Base-by-base conservation (phyloP, 1,284 basidiomycete genomes). In the Cystobasidiaceae sp. region DNA sequence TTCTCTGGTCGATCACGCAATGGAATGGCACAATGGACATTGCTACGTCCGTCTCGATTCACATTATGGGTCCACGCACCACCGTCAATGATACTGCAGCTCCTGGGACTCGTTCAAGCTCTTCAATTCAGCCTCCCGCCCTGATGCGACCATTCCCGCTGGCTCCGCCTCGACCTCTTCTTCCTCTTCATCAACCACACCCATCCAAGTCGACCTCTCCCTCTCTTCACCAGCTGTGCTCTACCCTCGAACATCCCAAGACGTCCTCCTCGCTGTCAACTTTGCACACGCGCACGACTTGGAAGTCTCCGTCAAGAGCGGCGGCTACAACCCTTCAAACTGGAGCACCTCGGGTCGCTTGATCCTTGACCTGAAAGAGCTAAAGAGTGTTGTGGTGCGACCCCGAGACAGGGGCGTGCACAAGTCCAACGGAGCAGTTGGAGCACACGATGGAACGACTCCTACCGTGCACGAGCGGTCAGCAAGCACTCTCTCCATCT, bases 271-370 rank as follows among this genome's bases (percentile, higher is more conserved):
- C 13, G 48, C 41, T n/a, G 32, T 64, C 4, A 44, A 39, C n/a
- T 64, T 64, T 32, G 61, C 51, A 21, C 39, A 48, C 9, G 48
- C 21, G 23, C 41, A 45, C 39, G 45, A 44, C 15, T 33, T 64
- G 8, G 34, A 39, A 5, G 46, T 64, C 13, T 64, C 61, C 17
- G 61, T 55, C 51, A 64, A 64, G 44, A 56, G 61, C 41, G 61
- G 61, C 30, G 61, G 61, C 23, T 64, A 55, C 33, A 64, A 64
- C 52, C 61, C 61, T 33, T 54, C 49, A 4, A 56, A 45, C 45
- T 64, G 61, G 61, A 34, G 27, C 32, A 54, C 61, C 17, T 21
- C 50, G 7, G 61, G 61, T 11, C 52, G 28, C 3, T 41, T 64
- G 32, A 51, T 64, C 33, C 11, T 64, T n/a, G 61, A 64, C 43